A percentile compares a stretch with the other conserved stretches of the same genome.
phyloP scores from a whole-genome alignment of 2,329 filamentous ascomycete species.

The Thielaviopsis ethacetica region DNA sequence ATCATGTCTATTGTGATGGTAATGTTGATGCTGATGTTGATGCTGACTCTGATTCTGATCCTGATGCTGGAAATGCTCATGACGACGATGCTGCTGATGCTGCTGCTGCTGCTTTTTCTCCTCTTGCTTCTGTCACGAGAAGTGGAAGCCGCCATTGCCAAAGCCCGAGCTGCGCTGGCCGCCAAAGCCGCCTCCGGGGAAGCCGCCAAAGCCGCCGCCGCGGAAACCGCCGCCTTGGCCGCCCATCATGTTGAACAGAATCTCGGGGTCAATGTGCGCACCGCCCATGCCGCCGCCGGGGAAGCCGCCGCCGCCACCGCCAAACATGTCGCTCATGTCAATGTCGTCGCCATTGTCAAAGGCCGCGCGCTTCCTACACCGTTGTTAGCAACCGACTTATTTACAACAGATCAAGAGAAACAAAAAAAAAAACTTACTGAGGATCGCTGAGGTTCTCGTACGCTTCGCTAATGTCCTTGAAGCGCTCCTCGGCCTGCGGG shows the following conservation, averaged over 20 bases:
- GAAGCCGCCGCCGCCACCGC: conserved; percentile 40
- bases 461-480: conserved; percentile 96
- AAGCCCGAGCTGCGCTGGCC: conserved; percentile 33
- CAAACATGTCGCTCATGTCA: conserved; percentile 76
- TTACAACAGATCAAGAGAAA: too few relatives aligned
- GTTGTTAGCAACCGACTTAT: conserved; percentile 1
- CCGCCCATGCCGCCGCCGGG: conserved; percentile 46
- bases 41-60: neutral
- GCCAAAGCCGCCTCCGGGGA: conserved; percentile 23
- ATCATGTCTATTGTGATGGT: neutral
- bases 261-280: conserved; percentile 56
- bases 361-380: conserved; percentile 58
- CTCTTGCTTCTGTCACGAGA: conserved; percentile 20
- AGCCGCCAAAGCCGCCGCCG: conserved; percentile 32
- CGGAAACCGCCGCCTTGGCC: conserved; percentile 36
- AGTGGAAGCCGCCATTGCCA: conserved; percentile 40
- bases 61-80: neutral
- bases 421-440: conserved; percentile 44
- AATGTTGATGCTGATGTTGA: neutral
- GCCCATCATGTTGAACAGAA: conserved; percentile 75
- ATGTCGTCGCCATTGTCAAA: conserved; percentile 90
- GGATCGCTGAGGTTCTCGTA: conserved; percentile 91
- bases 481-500: conserved; percentile 67
- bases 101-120: neutral
- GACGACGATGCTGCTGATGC: neutral